Base-by-base conservation (phyloP, 78 protist species). In the Chrysochromulina parva region DNA sequence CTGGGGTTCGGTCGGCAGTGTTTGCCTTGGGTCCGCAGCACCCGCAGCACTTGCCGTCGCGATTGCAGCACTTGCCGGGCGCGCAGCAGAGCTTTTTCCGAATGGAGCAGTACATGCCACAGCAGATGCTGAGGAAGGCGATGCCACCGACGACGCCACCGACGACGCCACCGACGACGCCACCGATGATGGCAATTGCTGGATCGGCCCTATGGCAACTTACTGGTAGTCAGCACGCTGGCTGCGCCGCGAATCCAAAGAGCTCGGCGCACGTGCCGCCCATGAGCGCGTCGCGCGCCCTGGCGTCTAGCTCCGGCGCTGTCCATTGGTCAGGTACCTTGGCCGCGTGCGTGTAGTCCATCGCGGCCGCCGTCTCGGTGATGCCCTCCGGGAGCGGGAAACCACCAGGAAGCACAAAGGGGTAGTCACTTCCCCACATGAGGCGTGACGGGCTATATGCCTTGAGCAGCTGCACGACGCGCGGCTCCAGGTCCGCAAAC, bases 381-480 rank as follows among this genome's bases (percentile, higher is more conserved):
- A 11, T 6, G 53, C 78, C 78, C 38, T 38, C 38, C 38, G 38
- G 38, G 62, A 13, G 62, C 62, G 62, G 7, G 24, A 0, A 13
- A 14, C 62, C 62, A 1, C 86, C 86, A 20, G 13, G 55, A 9
- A 24, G 9, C 11, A 7, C 26, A 47, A 50, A 78, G 0, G 86
- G 86, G 47, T 22, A 78, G 62, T 78, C 86, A 14, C 47, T 22
- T 0, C 86, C 86, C 86, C 86, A 78, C 55, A 78, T 17, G 38
- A 78, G 62, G 2, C 86, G 57, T 0, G 0, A 0, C 38, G 86
- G 38, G 17, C 86, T 62, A 14, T 24, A 78, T 7, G 86, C 59
- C 13, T 16, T 1, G 20, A 78, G 62, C 16, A 78, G 62, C 62
- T 48, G 11, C 13, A 0, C 1, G 17, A 78, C 20, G n/a, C 47